Percentiles rank a stretch among this genome's conserved stretches.
These are phyloP conservation scores for Extremus antarcticus DNA, from an alignment of 495 filamentous ascomycete species.

Conservation along the genomic window DNA sequence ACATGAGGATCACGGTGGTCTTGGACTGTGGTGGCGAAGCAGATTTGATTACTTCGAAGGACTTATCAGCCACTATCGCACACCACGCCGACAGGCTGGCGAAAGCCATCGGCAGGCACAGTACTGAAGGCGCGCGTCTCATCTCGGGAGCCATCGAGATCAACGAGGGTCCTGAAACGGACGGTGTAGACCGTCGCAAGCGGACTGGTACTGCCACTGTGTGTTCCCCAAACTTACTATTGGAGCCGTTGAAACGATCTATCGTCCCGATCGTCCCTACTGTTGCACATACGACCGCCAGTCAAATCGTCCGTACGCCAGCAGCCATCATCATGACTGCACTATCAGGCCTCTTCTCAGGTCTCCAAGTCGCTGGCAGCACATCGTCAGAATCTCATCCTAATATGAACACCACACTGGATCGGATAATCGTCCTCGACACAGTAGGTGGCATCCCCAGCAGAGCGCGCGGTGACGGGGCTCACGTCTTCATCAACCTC, in stretches of 20 bases:
- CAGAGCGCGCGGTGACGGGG: slow-evolving; percentile 49
- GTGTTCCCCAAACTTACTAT: slow-evolving; percentile 48
- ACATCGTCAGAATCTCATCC: slow-evolving; percentile 35
- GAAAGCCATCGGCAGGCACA: slow-evolving; percentile 56
- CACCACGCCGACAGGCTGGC: slow-evolving; percentile 66
- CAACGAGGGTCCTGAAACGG: slow-evolving; percentile 17
- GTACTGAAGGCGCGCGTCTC: slow-evolving; percentile 53
- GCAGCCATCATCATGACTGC: slow-evolving; percentile 48
- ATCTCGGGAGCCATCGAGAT: slow-evolving; percentile 55
- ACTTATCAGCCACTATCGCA: slow-evolving; percentile 33
- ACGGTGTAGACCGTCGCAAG: too few relatives aligned
- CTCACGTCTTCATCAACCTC: slow-evolving; percentile 89
- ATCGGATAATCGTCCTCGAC: slow-evolving; percentile 84
- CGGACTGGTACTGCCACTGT: slow-evolving; percentile 32
- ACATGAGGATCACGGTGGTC: slow-evolving; percentile 70
- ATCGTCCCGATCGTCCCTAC: slow-evolving; percentile 69
- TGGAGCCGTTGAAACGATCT: slow-evolving; percentile 59
- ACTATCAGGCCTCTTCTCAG: slow-evolving; percentile 34
- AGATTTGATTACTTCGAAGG: slow-evolving; percentile 10
- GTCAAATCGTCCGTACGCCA: slow-evolving; percentile 43
- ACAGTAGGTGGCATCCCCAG: slow-evolving; percentile 78
- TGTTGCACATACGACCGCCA: slow-evolving; percentile 53
- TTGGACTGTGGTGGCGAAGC: slow-evolving; percentile 46
- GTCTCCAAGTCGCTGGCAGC: slow-evolving; percentile 31
- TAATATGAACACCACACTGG: slow-evolving; percentile 39